These are phyloP conservation scores for Aethionema arabicum DNA, from an alignment of 345 rosid genomes.

Conservation along the genomic window DNA sequence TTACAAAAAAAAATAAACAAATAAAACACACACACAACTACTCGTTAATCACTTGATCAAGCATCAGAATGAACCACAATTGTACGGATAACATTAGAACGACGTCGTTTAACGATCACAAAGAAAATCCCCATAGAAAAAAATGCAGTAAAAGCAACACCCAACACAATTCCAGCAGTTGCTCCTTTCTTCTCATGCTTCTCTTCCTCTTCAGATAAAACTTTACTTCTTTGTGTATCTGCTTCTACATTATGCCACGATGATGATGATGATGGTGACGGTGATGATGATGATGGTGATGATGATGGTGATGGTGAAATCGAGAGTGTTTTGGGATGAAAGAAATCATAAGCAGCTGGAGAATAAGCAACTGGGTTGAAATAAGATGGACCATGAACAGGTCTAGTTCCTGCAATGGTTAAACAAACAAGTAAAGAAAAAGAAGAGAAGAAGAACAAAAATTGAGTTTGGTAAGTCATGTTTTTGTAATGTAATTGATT, in stretches of 20 bases:
- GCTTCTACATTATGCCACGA: conserved; percentile 47
- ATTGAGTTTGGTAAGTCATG: conserved; percentile 43
- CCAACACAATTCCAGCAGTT: conserved; percentile 28
- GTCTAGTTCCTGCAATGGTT: conserved; percentile 62
- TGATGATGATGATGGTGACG: conserved; percentile 16
- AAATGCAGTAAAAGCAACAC: conserved; percentile 24
- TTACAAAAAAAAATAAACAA: neutral
- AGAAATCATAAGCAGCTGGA: conserved; percentile 71
- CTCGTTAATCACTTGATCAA: neutral
- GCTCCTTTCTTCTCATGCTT: conserved; percentile 26
- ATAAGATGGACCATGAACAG: conserved; percentile 72
- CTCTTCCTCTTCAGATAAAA: conserved; percentile 27
- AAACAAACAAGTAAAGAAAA: conserved; percentile 39
- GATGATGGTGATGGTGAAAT: conserved; percentile 17
- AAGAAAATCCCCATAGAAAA: conserved; percentile 21
- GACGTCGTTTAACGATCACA: conserved; percentile 34
- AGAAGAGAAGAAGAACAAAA: conserved; percentile 42
- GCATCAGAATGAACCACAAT: conserved; percentile 31
- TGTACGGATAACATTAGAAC: conserved; percentile 21
- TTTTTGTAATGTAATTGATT: conserved; percentile 16
- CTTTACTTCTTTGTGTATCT: conserved; percentile 42
- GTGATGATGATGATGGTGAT: conserved; percentile 34
- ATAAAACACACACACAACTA: neutral
- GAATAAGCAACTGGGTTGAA: conserved; percentile 67
- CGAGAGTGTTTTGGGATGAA: conserved; percentile 58